A percentile compares a stretch with the other conserved stretches of the same genome.
These are phyloP conservation scores for Coemansia sp. DNA, from an alignment of 192 early-diverging fungal species.

Conservation along the genomic window DNA sequence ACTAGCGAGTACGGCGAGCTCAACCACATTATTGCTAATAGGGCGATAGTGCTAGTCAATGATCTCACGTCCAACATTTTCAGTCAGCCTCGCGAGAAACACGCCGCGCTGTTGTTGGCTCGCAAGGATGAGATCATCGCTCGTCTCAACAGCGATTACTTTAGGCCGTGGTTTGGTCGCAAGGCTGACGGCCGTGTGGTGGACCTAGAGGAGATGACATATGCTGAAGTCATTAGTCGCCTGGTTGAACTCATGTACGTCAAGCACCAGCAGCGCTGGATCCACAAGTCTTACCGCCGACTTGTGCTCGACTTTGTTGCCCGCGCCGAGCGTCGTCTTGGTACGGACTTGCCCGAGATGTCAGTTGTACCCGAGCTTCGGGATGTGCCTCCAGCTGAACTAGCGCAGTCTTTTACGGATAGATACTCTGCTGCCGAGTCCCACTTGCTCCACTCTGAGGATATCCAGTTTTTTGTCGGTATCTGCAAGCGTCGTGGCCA, in stretches of 20 bases:
- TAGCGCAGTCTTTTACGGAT: slow-evolving; percentile 33
- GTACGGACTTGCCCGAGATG: not conserved
- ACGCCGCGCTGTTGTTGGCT: too few relatives aligned
- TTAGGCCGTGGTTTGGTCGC: slow-evolving; percentile 93
- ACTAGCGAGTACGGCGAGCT: slow-evolving; percentile 90
- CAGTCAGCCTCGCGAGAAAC: too few relatives aligned
- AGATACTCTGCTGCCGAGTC: slow-evolving; percentile 15
- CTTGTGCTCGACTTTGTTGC: slow-evolving; percentile 80
- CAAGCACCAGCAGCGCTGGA: slow-evolving; percentile 77
- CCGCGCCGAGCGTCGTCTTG: slow-evolving; percentile 75
- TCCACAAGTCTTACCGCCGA: slow-evolving; percentile 70
- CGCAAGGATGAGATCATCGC: too few relatives aligned
- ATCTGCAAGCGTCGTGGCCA: slow-evolving; percentile 56
- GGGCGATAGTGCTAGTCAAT: slow-evolving; percentile 75
- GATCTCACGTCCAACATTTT: slow-evolving; percentile 77
- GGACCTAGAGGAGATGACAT: slow-evolving; percentile 93
- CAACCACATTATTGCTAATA: slow-evolving; percentile 88
- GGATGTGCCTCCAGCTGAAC: not conserved
- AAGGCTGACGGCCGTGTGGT: slow-evolving; percentile 73
- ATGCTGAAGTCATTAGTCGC: slow-evolving; percentile 81
- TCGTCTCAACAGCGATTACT: too few relatives aligned
- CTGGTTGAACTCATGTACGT: slow-evolving; percentile 84
- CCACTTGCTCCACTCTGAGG: slow-evolving; percentile 49
- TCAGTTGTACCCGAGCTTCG: not conserved
- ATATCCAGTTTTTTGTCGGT: slow-evolving; percentile 46